Percentiles rank a stretch among this genome's conserved stretches.
Conservation (phyloP, 1,284 basidiomycete genomes). For the Ustanciosporium gigantosporum region DNA sequence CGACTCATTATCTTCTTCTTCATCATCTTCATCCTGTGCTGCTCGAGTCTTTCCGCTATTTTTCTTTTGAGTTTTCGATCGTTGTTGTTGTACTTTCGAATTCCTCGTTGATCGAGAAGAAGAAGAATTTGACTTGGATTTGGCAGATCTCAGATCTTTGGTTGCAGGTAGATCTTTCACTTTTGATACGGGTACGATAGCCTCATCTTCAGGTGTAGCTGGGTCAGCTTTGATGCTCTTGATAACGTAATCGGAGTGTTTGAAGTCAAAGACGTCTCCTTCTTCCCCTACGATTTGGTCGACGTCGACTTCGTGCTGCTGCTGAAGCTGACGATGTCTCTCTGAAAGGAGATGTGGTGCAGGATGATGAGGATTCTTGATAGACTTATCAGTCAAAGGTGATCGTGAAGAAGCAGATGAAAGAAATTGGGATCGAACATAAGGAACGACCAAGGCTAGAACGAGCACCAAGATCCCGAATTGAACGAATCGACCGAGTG, state of each 20-base stretch:
- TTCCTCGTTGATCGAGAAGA: background rate
- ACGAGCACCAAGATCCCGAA: slow-evolving; percentile 7
- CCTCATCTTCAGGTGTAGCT: background rate
- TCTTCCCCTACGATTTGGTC: background rate
- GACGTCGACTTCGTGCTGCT: too few relatives aligned
- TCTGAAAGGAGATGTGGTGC: background rate
- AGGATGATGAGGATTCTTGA: background rate
- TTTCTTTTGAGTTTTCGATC: background rate
- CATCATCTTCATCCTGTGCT: background rate
- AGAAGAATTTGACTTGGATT: too few relatives aligned
- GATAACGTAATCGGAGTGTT: slow-evolving; percentile 19
- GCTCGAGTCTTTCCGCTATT: background rate
- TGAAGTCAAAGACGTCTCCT: slow-evolving; percentile 32
- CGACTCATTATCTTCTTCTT: background rate
- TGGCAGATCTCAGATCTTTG: background rate
- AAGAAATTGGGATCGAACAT: slow-evolving; percentile 3
- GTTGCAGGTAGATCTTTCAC: background rate
- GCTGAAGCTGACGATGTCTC: background rate
- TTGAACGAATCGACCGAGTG: too few relatives aligned
- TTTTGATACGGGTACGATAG: background rate
- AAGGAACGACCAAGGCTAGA: slow-evolving; percentile 21
- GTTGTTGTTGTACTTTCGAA: background rate
- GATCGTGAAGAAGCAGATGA: background rate
- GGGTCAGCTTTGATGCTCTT: background rate
- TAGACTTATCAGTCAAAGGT: too few relatives aligned